Evolutionary conservation across 108 stramenopile genomes (phyloP), one percentile per base, ranked within the genome.

Genomic region (Cyclotella sp.): DNA sequence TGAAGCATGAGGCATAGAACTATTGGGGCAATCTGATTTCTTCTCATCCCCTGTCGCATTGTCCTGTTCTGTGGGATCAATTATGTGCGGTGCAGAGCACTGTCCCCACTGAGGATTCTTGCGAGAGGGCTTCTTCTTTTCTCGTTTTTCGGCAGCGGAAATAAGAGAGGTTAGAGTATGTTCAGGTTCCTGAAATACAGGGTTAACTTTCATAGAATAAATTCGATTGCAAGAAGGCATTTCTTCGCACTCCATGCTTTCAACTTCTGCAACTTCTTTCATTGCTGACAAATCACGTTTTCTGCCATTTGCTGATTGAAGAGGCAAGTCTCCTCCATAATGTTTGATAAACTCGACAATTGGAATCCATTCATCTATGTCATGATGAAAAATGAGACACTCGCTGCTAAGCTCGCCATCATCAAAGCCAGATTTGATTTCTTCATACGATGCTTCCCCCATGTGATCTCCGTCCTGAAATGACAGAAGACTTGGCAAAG

Each of bases 391-490:
- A 16, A 95, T 63, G 53, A 72, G 70, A 69, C 91, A 92, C 21
- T 55, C 73, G 15, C 86, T 78, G 2, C 85, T 80, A 12, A 95
- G 76, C 68, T 95, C 94, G 13, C 91, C 94, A 47, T 89, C 91
- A 42, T 91, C 90, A 44, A 75, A 86, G 5, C 92, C 91, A 40
- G 79, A 77, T 45, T 82, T 76, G 54, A 95, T 88, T 42, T 95
- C 94, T 13, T 90, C 71, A 34, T 82, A 57, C 0, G 88, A 47
- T 22, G 93, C 90, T 60, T 90, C 89, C 30, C 93, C 93, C 21
- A 51, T 60, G 73, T 93, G 92, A 82, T 88, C 90, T 13, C 90
- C 91, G 30, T 94, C 93, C 42, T 78, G 79, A 73, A 94, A 94
- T 41, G 77, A 27, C 34, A 82, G 43, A 74, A 66, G 51, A 43